phyloP scores from a whole-genome alignment of 2,329 filamentous ascomycete genomes.

The Alternaria novae-zelandiae region DNA sequence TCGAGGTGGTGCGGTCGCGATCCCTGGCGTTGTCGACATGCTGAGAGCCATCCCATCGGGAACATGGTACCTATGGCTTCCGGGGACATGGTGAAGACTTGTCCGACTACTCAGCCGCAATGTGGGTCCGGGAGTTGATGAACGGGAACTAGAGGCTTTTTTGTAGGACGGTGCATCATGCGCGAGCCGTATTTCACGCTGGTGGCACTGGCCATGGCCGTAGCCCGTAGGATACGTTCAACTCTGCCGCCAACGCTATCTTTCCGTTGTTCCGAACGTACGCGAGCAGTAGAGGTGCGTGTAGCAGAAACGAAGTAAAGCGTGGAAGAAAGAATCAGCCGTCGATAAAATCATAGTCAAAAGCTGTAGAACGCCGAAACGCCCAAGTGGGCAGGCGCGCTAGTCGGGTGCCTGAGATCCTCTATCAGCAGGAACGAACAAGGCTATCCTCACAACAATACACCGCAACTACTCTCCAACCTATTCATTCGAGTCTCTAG shows the following conservation, averaged over 20 bases:
- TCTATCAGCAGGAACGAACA: neutral
- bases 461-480: neutral
- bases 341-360: neutral
- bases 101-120: neutral
- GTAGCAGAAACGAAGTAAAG: neutral
- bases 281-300: neutral
- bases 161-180: neutral
- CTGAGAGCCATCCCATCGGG: neutral
- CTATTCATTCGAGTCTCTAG: neutral
- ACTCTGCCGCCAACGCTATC: neutral
- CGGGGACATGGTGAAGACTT: neutral
- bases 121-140: neutral
- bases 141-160: neutral
- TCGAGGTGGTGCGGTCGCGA: neutral
- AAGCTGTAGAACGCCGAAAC: neutral
- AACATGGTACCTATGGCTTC: neutral
- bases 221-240: too few relatives aligned
- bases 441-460: neutral
- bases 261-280: neutral
- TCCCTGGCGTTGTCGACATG: neutral
- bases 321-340: too few relatives aligned
- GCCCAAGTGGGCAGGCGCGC: neutral
- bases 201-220: neutral
- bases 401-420: neutral
- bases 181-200: neutral